Base-by-base conservation (phyloP, 2,329 filamentous ascomycete species). In the Ampelomyces quisqualis region DNA sequence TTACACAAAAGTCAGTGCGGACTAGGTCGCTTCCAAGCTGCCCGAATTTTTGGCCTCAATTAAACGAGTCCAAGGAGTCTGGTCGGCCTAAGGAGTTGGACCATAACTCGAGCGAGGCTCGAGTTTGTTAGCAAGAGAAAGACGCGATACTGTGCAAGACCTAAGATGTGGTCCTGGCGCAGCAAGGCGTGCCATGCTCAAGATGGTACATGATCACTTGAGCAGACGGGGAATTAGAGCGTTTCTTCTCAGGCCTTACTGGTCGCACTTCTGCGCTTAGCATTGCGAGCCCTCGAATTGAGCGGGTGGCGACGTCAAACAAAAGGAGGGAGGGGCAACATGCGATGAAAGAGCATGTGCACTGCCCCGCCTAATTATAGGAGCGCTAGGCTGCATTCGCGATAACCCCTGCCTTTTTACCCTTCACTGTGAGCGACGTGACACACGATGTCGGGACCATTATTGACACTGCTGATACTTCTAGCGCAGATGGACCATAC, bases 351-450 rank as follows among this genome's bases (percentile, higher is more conserved):
- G 49, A 45, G 30, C 17, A 30, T 38, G 42, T 52, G 56, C 55
- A 63, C 57, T 55, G 58, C 58, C 57, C 52, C 55, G 21, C 45
- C 58, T 63, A 63, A 55, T 52, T 59, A 56, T 62, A 57, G 57
- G 40, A n/a, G 19, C 45, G 35, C 52, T 53, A 54, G 34, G 7
- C 34, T 24, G 11, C n/a, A 8, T 14, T n/a, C n/a, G 34, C 24
- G 40, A 41, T 33, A 20, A 31, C 41, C 50, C 51, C 38, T 49
- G 45, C 14, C 32, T 24, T 26, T 17, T 34, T 22, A n/a, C 14
- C 13, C 14, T 14, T 34, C 17, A 7, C 29, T 17, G 14, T 24
- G 17, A 14, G 11, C 22, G 32, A 34, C 32, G 15, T 24, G 11
- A 10, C 29, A 26, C 26, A 13, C 15, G 26, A 26, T 34, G 32